A percentile compares a stretch with the other conserved stretches of the same genome.
phyloP scores from a whole-genome alignment of 345 rosid genomes.

The Hypericum perforatum region DNA sequence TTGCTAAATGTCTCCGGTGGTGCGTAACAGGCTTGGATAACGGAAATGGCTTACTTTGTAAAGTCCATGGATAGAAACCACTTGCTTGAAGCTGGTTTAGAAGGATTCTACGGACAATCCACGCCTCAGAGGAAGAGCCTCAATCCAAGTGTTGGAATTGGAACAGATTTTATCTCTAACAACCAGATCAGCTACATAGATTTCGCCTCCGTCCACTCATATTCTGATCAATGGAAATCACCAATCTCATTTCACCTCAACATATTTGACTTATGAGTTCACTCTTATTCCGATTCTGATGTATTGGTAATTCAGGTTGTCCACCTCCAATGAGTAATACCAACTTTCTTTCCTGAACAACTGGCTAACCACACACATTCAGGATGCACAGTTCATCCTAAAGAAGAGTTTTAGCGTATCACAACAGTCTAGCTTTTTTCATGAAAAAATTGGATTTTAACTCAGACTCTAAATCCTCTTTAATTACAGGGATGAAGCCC shows the following conservation, averaged over 20 bases:
- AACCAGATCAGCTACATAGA: slow-evolving; percentile 16
- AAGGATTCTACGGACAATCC: slow-evolving; percentile 25
- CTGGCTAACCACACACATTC: slow-evolving; percentile 23
- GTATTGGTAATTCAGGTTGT: slow-evolving; percentile 36
- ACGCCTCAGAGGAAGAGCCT: slow-evolving; percentile 18
- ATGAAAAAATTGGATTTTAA: too few species aligned
- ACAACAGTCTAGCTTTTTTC: too few species aligned
- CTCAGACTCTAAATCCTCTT: slow-evolving; percentile 12
- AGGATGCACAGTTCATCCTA: slow-evolving; percentile 15
- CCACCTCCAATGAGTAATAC: slow-evolving; percentile 34
- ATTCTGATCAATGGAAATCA: slow-evolving; percentile 25
- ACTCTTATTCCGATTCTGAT: neutral
- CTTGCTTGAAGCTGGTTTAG: slow-evolving; percentile 27
- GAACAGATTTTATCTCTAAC: slow-evolving; percentile 24
- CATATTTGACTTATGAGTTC: too few species aligned
- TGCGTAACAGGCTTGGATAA: slow-evolving; percentile 36
- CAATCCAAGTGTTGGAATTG: slow-evolving; percentile 15
- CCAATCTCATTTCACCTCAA: neutral
- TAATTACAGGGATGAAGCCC: slow-evolving; percentile 56
- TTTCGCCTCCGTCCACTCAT: slow-evolving; percentile 23
- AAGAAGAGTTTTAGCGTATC: too few species aligned
- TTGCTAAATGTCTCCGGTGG: slow-evolving; percentile 2
- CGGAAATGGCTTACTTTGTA: slow-evolving; percentile 21
- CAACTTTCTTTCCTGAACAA: slow-evolving; percentile 21
- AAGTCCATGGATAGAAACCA: slow-evolving; percentile 27